Percentiles rank a stretch among this genome's conserved stretches.
These are phyloP conservation scores for Alternaria arbusti DNA, from an alignment of 2,329 filamentous ascomycete genomes.

Conservation along the genomic window DNA sequence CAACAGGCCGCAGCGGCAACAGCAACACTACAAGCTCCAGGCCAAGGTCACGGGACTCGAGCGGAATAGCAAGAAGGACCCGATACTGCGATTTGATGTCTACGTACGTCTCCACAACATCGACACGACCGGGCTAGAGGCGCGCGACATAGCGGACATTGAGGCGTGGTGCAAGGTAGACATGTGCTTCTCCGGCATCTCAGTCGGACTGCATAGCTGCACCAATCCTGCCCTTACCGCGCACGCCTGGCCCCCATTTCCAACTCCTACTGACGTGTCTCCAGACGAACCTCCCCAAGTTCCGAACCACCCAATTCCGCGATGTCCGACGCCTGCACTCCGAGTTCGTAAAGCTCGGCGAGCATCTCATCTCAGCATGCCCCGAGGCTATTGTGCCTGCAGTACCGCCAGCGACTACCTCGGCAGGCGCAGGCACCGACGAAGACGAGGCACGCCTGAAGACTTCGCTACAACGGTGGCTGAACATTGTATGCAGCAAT, in stretches of 20 bases:
- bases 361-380: slow-evolving; percentile 96
- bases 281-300: slow-evolving; percentile 97
- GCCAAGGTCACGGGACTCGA: slow-evolving; percentile 95
- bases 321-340: slow-evolving; percentile 95
- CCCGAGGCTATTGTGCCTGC: slow-evolving; percentile 93
- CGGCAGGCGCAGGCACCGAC: slow-evolving; percentile 92
- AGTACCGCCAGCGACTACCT: slow-evolving; percentile 91
- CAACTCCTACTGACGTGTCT: slow-evolving; percentile 10
- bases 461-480: slow-evolving; percentile 87
- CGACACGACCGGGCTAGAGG: not conserved
- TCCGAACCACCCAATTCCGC: slow-evolving; percentile 96
- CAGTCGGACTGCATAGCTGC: not conserved
- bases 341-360: slow-evolving; percentile 94
- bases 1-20: slow-evolving; percentile 53
- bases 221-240: not conserved
- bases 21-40: slow-evolving; percentile 82
- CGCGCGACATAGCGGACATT: slow-evolving; percentile 6
- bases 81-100: slow-evolving; percentile 92
- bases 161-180: slow-evolving; percentile 6
- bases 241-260: not conserved
- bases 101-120: slow-evolving; percentile 68
- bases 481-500: slow-evolving; percentile 91
- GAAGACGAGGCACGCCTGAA: slow-evolving; percentile 94
- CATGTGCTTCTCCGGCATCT: not conserved
- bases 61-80: slow-evolving; percentile 92